These are phyloP conservation scores for Mycosarcoma maydis DNA, from an alignment of 1,284 basidiomycete genomes.

Conservation along the genomic window DNA sequence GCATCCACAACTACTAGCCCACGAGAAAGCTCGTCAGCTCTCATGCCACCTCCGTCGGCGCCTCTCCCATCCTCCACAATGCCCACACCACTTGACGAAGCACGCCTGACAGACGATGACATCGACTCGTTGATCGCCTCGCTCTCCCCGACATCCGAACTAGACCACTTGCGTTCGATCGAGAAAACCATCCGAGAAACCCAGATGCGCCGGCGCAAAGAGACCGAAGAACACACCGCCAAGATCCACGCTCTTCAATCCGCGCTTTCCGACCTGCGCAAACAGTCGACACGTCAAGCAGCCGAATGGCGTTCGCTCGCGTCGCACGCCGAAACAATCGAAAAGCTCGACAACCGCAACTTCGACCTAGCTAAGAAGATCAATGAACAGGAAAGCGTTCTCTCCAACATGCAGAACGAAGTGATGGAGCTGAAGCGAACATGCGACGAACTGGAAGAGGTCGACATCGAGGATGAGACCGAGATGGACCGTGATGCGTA, in stretches of 20 bases:
- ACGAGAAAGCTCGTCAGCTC: conserved; percentile 6
- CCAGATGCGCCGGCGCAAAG: conserved; percentile 11
- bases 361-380: conserved; percentile 60
- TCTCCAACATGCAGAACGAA: conserved; percentile 48
- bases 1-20: background rate
- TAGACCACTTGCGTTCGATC: conserved; percentile 37
- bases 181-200: conserved; percentile 47
- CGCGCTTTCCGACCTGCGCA: conserved; percentile 37
- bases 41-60: conserved; percentile 11
- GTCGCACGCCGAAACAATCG: conserved; percentile 42
- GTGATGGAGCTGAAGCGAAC: conserved; percentile 39
- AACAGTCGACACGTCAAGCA: conserved; percentile 45
- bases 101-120: conserved; percentile 37
- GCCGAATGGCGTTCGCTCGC: conserved; percentile 54
- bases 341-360: conserved; percentile 54
- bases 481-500: conserved; percentile 57
- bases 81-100: conserved; percentile 15
- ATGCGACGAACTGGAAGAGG: conserved; percentile 46
- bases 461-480: conserved; percentile 50
- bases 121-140: conserved; percentile 42
- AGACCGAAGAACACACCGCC: conserved; percentile 30
- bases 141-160: conserved; percentile 34
- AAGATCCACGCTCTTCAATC: conserved; percentile 44
- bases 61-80: background rate
- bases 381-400: conserved; percentile 54